A percentile compares a stretch with the other conserved stretches of the same genome.
phyloP scores from a whole-genome alignment of 257 asterid genomes.

The Fraxinus pennsylvanica region DNA sequence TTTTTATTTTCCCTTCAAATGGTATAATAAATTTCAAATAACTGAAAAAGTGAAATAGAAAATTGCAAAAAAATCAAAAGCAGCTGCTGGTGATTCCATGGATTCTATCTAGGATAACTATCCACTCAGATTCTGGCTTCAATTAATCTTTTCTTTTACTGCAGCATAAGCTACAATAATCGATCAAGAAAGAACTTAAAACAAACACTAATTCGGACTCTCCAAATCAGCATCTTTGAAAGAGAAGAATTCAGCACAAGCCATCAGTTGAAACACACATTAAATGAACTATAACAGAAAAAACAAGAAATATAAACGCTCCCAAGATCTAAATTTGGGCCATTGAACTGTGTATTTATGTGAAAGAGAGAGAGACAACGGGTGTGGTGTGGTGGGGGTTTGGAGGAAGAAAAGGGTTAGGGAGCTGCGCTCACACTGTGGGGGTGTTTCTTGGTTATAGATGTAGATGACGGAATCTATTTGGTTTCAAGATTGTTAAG shows the following conservation, averaged over 20 bases:
- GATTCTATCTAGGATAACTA: too few relatives aligned
- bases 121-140: constrained; percentile 4
- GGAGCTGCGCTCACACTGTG: constrained; percentile 15
- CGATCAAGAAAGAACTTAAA: constrained; percentile 19
- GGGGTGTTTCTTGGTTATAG: constrained; percentile 27
- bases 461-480: constrained; percentile 11
- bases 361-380: neutral
- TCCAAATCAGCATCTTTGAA: constrained; percentile 24
- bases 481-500: constrained; percentile 18
- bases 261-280: neutral
- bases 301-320: neutral
- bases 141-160: constrained; percentile 27
- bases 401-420: constrained; percentile 11
- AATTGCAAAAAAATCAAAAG: neutral
- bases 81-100: constrained; percentile 11
- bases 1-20: neutral
- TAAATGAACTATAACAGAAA: too few relatives aligned
- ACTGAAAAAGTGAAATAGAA: neutral
- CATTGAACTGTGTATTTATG: neutral
- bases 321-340: constrained; percentile 2
- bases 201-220: constrained; percentile 11
- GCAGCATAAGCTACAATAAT: constrained; percentile 15
- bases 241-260: constrained; percentile 2
- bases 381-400: neutral
- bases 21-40: neutral